These are phyloP conservation scores for Exophiala phaeomuriformis DNA, from an alignment of 2,329 filamentous ascomycete species.

Conservation along the genomic window DNA sequence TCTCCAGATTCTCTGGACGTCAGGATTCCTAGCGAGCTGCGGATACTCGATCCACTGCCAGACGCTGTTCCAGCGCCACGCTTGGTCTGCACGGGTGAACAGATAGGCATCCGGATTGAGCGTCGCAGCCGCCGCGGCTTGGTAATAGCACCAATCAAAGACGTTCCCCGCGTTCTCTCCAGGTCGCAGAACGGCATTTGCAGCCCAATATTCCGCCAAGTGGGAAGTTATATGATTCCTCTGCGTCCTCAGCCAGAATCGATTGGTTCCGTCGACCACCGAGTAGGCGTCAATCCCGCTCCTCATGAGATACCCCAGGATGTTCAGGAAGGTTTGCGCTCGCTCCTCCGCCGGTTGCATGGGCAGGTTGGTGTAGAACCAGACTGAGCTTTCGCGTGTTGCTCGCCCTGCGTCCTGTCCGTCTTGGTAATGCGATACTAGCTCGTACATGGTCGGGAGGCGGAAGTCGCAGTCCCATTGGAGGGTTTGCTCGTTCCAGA, in stretches of 20 bases:
- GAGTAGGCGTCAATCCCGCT: neutral
- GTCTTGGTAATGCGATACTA: neutral
- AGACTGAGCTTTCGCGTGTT: neutral
- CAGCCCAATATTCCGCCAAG: neutral
- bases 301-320: neutral
- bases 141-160: neutral
- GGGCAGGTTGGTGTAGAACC: neutral
- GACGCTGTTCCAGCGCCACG: neutral
- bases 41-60: neutral
- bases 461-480: neutral
- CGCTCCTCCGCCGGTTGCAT: neutral
- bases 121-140: neutral
- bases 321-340: neutral
- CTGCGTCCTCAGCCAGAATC: neutral
- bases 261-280: neutral
- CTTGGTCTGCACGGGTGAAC: neutral
- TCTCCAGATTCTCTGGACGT: neutral
- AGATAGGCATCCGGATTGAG: neutral
- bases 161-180: neutral
- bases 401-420: neutral
- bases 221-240: neutral
- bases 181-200: neutral
- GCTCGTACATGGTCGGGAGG: neutral
- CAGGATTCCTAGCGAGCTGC: neutral
- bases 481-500: neutral